A percentile compares a stretch with the other conserved stretches of the same genome.
phyloP scores from a whole-genome alignment of 257 asterid species.

The Handroanthus guayacan region DNA sequence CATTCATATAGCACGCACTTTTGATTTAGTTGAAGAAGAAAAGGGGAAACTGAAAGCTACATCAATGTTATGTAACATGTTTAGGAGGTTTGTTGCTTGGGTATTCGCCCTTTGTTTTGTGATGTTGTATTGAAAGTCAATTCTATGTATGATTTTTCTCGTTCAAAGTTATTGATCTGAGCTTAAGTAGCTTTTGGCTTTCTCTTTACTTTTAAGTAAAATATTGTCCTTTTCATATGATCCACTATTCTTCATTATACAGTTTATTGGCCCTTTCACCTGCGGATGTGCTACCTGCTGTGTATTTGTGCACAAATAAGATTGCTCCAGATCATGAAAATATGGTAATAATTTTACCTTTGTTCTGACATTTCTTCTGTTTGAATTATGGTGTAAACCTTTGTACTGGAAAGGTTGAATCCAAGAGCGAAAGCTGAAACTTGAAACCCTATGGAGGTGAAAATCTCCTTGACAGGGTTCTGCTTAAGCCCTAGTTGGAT shows the following conservation, averaged over 20 bases:
- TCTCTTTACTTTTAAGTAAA: neutral
- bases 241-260: slow-evolving; percentile 44
- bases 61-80: slow-evolving; percentile 91
- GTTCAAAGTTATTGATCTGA: slow-evolving; percentile 17
- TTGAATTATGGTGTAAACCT: slow-evolving; percentile 21
- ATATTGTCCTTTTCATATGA: slow-evolving; percentile 30
- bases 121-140: neutral
- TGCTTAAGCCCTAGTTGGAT: slow-evolving; percentile 16
- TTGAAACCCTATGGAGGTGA: slow-evolving; percentile 11
- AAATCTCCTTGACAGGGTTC: neutral
- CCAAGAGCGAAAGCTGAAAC: slow-evolving; percentile 21
- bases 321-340: slow-evolving; percentile 96
- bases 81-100: slow-evolving; percentile 70
- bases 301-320: slow-evolving; percentile 86
- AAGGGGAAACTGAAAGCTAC: slow-evolving; percentile 88
- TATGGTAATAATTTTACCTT: slow-evolving; percentile 49
- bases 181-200: slow-evolving; percentile 21
- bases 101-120: slow-evolving; percentile 16
- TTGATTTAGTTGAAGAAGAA: slow-evolving; percentile 84
- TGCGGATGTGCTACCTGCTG: slow-evolving; percentile 85
- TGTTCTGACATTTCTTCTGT: slow-evolving; percentile 27
- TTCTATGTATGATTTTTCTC: slow-evolving; percentile 4
- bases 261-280: slow-evolving; percentile 92
- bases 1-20: slow-evolving; percentile 81
- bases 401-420: slow-evolving; percentile 9